These are phyloP conservation scores for Nemania abortiva DNA, from an alignment of 2,329 filamentous ascomycete species.

Conservation along the genomic window DNA sequence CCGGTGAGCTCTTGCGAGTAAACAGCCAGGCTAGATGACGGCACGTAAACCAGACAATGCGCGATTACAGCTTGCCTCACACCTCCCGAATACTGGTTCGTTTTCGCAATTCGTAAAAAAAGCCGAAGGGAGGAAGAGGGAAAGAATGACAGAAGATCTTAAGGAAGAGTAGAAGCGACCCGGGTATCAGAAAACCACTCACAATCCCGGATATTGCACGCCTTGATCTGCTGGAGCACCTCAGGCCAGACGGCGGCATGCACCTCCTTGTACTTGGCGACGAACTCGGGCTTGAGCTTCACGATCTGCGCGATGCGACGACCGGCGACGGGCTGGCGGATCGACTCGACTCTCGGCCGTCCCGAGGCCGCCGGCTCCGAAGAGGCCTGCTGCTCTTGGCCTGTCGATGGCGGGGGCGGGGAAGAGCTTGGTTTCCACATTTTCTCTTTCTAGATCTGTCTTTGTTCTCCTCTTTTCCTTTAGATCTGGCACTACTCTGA, in stretches of 20 bases:
- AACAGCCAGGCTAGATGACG: too few relatives aligned
- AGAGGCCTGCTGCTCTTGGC: constrained; percentile 21
- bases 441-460: neutral
- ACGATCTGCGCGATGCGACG: constrained; percentile 78
- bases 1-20: too few relatives aligned
- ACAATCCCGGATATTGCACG: constrained; percentile 81
- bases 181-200: constrained; percentile 44
- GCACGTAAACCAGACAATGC: too few relatives aligned
- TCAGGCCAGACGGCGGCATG: constrained; percentile 83
- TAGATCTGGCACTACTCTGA: neutral
- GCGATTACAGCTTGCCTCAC: neutral
- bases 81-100: neutral
- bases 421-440: constrained; percentile 38
- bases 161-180: neutral
- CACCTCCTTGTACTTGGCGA: constrained; percentile 78
- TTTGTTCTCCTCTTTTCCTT: neutral
- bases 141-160: neutral
- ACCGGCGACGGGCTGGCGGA: constrained; percentile 56
- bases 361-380: constrained; percentile 21
- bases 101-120: neutral
- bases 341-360: constrained; percentile 39
- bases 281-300: constrained; percentile 74
- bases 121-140: neutral
- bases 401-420: constrained; percentile 28
- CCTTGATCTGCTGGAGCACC: constrained; percentile 79